Evolutionary conservation across 2,329 filamentous ascomycete genomes (phyloP).

Genomic region (Calycina marina): DNA sequence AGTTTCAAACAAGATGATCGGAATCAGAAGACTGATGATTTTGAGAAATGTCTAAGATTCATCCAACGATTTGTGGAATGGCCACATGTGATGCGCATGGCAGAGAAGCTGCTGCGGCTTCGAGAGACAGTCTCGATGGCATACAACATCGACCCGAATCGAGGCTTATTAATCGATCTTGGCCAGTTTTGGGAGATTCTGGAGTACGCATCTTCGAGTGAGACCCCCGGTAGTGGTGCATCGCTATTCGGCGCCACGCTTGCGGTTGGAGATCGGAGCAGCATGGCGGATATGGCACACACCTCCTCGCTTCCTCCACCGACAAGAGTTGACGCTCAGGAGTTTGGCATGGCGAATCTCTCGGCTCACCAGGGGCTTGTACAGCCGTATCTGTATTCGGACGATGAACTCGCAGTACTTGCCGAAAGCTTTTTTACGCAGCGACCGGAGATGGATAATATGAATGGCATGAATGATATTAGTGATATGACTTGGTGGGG

Average conservation of each 20-base stretch:
- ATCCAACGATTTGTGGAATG: constrained; percentile 28
- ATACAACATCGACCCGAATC: constrained; percentile 24
- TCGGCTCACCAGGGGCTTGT: constrained; percentile 6
- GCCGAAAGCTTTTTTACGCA: constrained; percentile 33
- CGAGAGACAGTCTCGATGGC: constrained; percentile 30
- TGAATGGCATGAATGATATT: constrained; percentile 10
- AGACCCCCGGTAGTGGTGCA: constrained; percentile 22
- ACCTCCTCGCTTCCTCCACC: constrained; percentile 29
- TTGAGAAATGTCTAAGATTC: constrained; percentile 30
- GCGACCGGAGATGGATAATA: constrained; percentile 16
- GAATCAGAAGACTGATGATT: constrained; percentile 28
- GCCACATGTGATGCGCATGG: constrained; percentile 31
- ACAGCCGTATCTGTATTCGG: constrained; percentile 16
- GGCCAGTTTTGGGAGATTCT: constrained; percentile 33
- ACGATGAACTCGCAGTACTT: constrained; percentile 31
- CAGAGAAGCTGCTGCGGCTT: constrained; percentile 27
- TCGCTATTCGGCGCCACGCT: constrained; percentile 29
- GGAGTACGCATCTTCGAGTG: constrained; percentile 30
- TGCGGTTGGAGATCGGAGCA: constrained; percentile 17
- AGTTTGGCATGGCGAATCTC: constrained; percentile 13
- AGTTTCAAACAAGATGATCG: constrained; percentile 30
- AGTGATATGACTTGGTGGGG: no score
- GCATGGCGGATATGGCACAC: constrained; percentile 26
- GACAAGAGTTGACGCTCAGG: constrained; percentile 24
- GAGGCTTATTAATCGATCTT: constrained; percentile 29